Conservation (phyloP, 305 asterid genomes). For the Plantago lanceolata region DNA sequence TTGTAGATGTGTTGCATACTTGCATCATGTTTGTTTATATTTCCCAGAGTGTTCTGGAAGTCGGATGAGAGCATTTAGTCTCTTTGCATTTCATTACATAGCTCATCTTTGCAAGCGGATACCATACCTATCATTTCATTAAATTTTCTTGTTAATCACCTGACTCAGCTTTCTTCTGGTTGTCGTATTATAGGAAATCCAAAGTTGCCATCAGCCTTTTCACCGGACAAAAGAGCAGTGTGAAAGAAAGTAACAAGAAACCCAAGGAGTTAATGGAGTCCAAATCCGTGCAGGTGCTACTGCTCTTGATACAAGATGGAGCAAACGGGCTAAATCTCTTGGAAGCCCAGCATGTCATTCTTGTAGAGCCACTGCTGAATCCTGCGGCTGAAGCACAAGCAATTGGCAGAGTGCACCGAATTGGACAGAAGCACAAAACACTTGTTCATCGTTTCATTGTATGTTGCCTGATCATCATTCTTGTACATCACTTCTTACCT, state of each 20-base stretch:
- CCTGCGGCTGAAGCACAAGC: slow-evolving; percentile 99
- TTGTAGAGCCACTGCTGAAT: slow-evolving; percentile 87
- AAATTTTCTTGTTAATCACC: too few species aligned
- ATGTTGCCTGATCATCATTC: slow-evolving; percentile 23
- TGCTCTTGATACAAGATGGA: slow-evolving; percentile 87
- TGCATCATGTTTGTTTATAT: too few species aligned
- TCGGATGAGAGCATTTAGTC: too few species aligned
- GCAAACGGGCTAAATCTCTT: slow-evolving; percentile 93
- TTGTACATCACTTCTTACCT: too few species aligned
- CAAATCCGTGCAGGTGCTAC: slow-evolving; percentile 60
- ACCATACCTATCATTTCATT: too few species aligned
- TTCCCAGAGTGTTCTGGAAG: too few species aligned
- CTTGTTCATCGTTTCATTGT: slow-evolving; percentile 91
- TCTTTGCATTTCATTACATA: too few species aligned
- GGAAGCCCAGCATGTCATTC: slow-evolving; percentile 95
- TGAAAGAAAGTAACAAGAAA: slow-evolving; percentile 33
- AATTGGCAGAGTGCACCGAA: slow-evolving; percentile 92
- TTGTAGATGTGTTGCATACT: too few species aligned
- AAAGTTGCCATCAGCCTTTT: slow-evolving; percentile 76
- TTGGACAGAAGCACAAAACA: slow-evolving; percentile 82
- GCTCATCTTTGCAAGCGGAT: too few species aligned
- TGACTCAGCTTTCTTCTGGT: too few species aligned
- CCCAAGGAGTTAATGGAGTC: slow-evolving; percentile 30
- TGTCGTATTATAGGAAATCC: slow-evolving; percentile 55
- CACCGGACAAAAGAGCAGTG: slow-evolving; percentile 47